Evolutionary conservation across 352 stramenopile species (phyloP).

Genomic region (Globisporangium perplexum): DNA sequence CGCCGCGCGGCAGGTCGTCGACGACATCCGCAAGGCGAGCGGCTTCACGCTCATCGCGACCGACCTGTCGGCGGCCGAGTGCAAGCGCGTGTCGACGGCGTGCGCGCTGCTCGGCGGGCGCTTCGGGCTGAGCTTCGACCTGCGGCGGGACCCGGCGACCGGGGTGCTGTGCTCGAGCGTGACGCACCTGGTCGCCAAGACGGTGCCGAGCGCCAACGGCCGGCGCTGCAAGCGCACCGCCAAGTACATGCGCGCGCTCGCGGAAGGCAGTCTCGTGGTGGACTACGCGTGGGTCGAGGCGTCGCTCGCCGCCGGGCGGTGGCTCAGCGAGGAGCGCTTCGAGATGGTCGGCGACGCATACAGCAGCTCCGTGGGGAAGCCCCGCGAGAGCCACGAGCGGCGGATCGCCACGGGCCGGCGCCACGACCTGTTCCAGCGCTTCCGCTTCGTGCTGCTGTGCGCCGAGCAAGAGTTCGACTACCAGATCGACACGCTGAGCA

Average conservation of each 20-base stretch:
- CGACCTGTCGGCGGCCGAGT: conserved; percentile 46
- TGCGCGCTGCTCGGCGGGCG: conserved; percentile 60
- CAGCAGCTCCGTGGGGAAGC: conserved; percentile 61
- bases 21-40: conserved; percentile 6
- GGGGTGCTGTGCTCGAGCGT: conserved; percentile 46
- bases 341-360: conserved; percentile 83
- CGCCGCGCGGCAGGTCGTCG: conserved; percentile 4
- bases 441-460: conserved; percentile 75
- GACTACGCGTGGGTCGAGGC: conserved; percentile 74
- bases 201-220: conserved; percentile 18
- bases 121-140: conserved; percentile 68
- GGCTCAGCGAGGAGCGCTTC: conserved; percentile 63
- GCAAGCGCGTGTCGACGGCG: conserved; percentile 44
- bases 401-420: conserved; percentile 39
- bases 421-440: conserved; percentile 72
- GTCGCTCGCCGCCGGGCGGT: conserved; percentile 50
- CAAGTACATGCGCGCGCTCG: conserved; percentile 84
- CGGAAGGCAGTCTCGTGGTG: conserved; percentile 67
- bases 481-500: conserved; percentile 49
- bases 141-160: conserved; percentile 39
- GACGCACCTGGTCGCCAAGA: conserved; percentile 75
- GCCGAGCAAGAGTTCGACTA: conserved; percentile 68
- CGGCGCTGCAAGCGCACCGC: conserved; percentile 73
- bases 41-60: conserved; percentile 58
- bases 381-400: conserved; percentile 52